Conservation (phyloP, 2,329 filamentous ascomycete species). For the Alternaria brassicae region DNA sequence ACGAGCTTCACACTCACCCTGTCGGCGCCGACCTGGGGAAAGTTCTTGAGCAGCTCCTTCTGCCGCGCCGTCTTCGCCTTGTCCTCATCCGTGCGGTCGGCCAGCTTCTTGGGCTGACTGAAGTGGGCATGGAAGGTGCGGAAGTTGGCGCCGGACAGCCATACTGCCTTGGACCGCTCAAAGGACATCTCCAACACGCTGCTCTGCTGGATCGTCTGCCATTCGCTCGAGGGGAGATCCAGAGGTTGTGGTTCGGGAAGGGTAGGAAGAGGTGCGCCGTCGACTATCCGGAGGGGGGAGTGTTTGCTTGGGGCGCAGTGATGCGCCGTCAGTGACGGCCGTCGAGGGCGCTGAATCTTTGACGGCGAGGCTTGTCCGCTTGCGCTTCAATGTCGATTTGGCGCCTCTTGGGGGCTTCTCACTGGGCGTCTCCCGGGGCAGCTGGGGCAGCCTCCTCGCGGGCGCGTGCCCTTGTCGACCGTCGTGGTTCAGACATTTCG, state of each 20-base stretch:
- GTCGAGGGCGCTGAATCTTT: conserved; percentile 39
- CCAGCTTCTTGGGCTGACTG: conserved; percentile 47
- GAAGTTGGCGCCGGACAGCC: conserved; percentile 49
- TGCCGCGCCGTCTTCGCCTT: conserved; percentile 67
- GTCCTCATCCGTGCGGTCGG: conserved; percentile 71
- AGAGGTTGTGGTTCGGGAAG: conserved; percentile 71
- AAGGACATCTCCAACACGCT: conserved; percentile 78
- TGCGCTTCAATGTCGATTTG: conserved; percentile 45
- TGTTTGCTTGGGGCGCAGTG: conserved; percentile 24
- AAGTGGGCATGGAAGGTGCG: conserved; percentile 48
- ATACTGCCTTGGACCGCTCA: conserved; percentile 69
- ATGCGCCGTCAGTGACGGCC: conserved; percentile 25
- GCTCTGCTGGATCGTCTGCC: conserved; percentile 77
- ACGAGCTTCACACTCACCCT: conserved; percentile 58
- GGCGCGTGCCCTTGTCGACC: conserved; percentile 47
- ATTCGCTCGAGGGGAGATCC: conserved; percentile 69
- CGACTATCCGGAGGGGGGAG: conserved; percentile 68
- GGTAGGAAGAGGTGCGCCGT: conserved; percentile 74
- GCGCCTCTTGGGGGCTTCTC: conserved; percentile 30
- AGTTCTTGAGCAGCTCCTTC: conserved; percentile 53
- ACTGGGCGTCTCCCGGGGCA: conserved; percentile 33
- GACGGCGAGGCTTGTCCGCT: conserved; percentile 32
- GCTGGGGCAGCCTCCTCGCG: conserved; percentile 43
- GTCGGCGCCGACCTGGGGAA: conserved; percentile 45
- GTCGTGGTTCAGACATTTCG: conserved; percentile 47